Base-by-base conservation (phyloP, 2,329 filamentous ascomycete species). In the Diaporthe helianthi region DNA sequence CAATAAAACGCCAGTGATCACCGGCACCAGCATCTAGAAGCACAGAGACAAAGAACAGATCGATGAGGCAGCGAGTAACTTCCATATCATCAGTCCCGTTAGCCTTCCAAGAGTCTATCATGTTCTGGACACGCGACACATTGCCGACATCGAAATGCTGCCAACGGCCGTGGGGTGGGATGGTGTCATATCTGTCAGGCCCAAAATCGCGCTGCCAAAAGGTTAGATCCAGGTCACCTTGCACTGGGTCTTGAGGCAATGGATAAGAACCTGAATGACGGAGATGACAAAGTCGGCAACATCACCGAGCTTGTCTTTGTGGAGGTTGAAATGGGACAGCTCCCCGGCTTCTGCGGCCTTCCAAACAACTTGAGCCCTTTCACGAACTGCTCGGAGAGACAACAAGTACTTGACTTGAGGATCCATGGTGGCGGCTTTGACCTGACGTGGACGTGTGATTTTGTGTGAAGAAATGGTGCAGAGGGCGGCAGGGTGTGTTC, bases 111-210 rank as follows among this genome's bases (percentile, higher is more conserved):
- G 79, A 75, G 29, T 80, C 74, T 3, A 85, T 76, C 3, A 87
- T 75, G 8, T 79, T 75, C 8, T 79, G 77, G 9, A 88, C 77
- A 41, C 87, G 85, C 47, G 83, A 79, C 33, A 85, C 78, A 17
- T 81, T 82, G 12, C 87, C 87, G 47, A 88, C 83, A 17, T 89
- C 84, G 72, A 90, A 90, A 77, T 90, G 88, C 74, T 90, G 88
- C 85, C 88, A 90, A 52, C 88, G 83, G 10, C 83, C 87, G 71
- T 88, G 86, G 12, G 85, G 84, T 0, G 86, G 86, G 63, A 88
- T 88, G 0, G 78, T 74, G 60, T 82, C 69, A 72, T 77, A 84
- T 22, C 76, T 79, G 70, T 84, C 79, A 0, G 84, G 84, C 0
- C 84, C 84, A 70, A 83, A 86, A 72, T 86, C 84, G 22, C 84